Evolutionary conservation across 345 rosid species (phyloP).

Genomic region (Populus tremula): DNA sequence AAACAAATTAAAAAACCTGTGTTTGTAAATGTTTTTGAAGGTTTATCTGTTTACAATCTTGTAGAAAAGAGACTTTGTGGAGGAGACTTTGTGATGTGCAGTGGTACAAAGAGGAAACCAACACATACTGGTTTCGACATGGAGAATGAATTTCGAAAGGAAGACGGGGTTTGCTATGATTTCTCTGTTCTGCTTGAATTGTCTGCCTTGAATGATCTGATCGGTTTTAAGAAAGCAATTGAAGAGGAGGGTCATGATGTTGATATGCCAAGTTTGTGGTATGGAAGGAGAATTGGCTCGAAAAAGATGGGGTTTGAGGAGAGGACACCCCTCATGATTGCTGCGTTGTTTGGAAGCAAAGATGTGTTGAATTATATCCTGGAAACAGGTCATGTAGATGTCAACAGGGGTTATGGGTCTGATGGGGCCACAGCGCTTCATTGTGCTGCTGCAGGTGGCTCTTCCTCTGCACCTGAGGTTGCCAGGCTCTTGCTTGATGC

Average conservation of each 20-base stretch:
- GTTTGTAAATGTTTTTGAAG: constrained; percentile 27
- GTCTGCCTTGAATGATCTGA: constrained; percentile 67
- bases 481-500: constrained; percentile 60
- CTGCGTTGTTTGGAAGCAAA: constrained; percentile 83
- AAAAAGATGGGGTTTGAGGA: constrained; percentile 66
- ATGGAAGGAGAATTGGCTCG: constrained; percentile 60
- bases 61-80: constrained; percentile 17
- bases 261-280: constrained; percentile 67
- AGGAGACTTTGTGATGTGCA: constrained; percentile 38
- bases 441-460: constrained; percentile 76
- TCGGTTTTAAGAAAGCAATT: constrained; percentile 49
- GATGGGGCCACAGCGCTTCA: constrained; percentile 81
- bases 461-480: constrained; percentile 51
- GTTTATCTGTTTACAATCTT: constrained; percentile 13
- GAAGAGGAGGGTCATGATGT: constrained; percentile 55
- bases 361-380: constrained; percentile 55
- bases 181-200: constrained; percentile 60
- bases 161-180: constrained; percentile 26
- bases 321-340: constrained; percentile 86
- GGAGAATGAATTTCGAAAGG: constrained; percentile 17
- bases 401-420: constrained; percentile 59
- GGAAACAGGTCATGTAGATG: constrained; percentile 48
- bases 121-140: constrained; percentile 19
- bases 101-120: constrained; percentile 35
- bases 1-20: not conserved